Percentiles rank a stretch among this genome's conserved stretches.
These are phyloP conservation scores for Stylonectria norvegica DNA, from an alignment of 2,329 filamentous ascomycete genomes.

Conservation along the genomic window DNA sequence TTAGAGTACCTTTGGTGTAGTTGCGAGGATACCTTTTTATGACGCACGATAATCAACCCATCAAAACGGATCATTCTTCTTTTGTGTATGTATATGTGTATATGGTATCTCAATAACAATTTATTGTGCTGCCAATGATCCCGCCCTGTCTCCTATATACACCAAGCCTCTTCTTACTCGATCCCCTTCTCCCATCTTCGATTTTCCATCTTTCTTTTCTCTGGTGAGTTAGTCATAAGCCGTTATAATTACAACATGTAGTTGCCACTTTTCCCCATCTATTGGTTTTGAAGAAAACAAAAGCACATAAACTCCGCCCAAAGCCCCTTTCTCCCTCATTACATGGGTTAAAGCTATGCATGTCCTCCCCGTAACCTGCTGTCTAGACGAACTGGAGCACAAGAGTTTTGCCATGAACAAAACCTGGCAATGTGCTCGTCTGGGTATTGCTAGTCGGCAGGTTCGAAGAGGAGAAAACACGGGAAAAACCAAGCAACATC, in stretches of 20 bases:
- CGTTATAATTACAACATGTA: conserved; percentile 33
- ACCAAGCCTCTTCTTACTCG: conserved; percentile 18
- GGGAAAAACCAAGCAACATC: conserved; percentile 32
- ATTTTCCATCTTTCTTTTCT: conserved; percentile 15
- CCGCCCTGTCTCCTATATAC: conserved; percentile 21
- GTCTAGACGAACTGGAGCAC: no score
- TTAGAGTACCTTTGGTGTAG: conserved; percentile 13
- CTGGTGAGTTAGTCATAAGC: conserved; percentile 27
- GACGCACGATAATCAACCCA: neutral
- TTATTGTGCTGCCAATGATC: neutral
- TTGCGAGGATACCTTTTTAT: conserved; percentile 15
- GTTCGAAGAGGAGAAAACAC: conserved; percentile 19
- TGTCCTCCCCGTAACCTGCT: no score
- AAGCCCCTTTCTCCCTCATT: no score
- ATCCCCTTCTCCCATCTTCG: conserved; percentile 5
- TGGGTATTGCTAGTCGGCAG: no score
- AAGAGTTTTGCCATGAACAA: no score
- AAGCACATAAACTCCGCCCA: conserved; percentile 13
- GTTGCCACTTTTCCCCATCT: conserved; percentile 33
- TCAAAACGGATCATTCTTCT: neutral
- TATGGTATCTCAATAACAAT: neutral
- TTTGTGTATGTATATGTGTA: neutral
- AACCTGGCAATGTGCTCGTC: no score
- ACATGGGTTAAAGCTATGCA: no score
- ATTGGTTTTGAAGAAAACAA: conserved; percentile 23